phyloP scores from a whole-genome alignment of 768 basidiomycete species.

The Podaxis sp. region DNA sequence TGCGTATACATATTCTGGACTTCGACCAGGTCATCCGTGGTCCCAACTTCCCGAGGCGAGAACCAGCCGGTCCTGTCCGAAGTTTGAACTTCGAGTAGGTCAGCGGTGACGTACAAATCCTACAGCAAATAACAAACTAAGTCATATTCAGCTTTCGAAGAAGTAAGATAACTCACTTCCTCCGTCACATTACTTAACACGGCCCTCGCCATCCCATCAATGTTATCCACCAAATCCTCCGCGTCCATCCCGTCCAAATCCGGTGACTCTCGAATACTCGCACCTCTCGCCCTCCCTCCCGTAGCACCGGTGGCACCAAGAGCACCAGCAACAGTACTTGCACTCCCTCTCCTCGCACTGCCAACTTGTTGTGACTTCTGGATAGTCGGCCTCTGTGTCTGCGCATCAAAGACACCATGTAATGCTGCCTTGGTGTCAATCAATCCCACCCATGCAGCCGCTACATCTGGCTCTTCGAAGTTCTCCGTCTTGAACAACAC shows the following conservation, averaged over 20 bases:
- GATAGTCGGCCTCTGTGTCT: constrained; percentile 60
- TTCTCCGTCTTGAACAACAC: constrained; percentile 39
- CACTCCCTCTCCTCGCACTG: constrained; percentile 4
- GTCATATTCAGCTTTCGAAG: constrained; percentile 5
- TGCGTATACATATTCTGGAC: constrained; percentile 79
- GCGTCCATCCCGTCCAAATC: constrained; percentile 62
- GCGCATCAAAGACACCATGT: constrained; percentile 44
- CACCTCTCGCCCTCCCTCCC: constrained; percentile 31
- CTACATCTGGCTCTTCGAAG: constrained; percentile 43
- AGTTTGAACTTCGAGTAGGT: constrained; percentile 78
- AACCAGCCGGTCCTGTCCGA: constrained; percentile 84
- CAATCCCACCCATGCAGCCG: constrained; percentile 45
- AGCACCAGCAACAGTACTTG: constrained; percentile 7
- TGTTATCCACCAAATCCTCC: constrained; percentile 71
- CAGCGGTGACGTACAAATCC: constrained; percentile 78
- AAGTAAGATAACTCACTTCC: constrained; percentile 47
- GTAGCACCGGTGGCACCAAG: constrained; percentile 19
- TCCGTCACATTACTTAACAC: constrained; percentile 76
- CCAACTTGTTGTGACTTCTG: neutral
- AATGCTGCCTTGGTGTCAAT: constrained; percentile 41
- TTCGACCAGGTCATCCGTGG: constrained; percentile 62
- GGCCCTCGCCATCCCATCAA: constrained; percentile 75
- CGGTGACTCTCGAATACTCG: constrained; percentile 48
- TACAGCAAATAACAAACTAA: constrained; percentile 24
- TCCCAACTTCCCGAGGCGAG: constrained; percentile 48